Conservation (phyloP, 345 rosid species). For the Linum lewisii region DNA sequence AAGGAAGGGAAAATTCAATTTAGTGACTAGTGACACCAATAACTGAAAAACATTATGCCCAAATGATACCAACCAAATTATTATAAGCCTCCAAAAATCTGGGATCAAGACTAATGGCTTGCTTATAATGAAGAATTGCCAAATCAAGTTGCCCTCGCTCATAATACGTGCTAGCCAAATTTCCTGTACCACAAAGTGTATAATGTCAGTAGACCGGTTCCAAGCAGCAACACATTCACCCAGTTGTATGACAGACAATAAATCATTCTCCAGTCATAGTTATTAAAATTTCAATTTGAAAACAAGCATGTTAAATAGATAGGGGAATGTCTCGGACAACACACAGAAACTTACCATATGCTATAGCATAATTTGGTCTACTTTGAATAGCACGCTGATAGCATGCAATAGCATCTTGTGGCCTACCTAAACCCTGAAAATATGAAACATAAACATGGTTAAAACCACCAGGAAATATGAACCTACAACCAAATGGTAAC, state of each 20-base stretch:
- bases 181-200: slow-evolving; percentile 39
- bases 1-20: background rate
- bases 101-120: slow-evolving; percentile 72
- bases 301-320: background rate
- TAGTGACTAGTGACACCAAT: background rate
- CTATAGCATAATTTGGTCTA: slow-evolving; percentile 74
- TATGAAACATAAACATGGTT: slow-evolving; percentile 29
- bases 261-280: background rate
- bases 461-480: slow-evolving; percentile 23
- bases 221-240: background rate
- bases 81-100: slow-evolving; percentile 93
- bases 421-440: slow-evolving; percentile 88
- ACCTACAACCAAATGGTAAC: slow-evolving; percentile 8
- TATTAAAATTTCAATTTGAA: background rate
- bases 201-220: background rate
- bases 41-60: background rate
- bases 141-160: slow-evolving; percentile 81
- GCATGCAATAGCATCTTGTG: slow-evolving; percentile 84
- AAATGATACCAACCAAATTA: slow-evolving; percentile 59
- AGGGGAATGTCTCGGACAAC: background rate
- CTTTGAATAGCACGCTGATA: slow-evolving; percentile 85
- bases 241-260: background rate
- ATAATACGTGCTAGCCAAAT: slow-evolving; percentile 78
- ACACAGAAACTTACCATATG: slow-evolving; percentile 49
- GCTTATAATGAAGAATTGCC: slow-evolving; percentile 82